phyloP scores from a whole-genome alignment of 257 asterid species.

The Nicotiana otophora region DNA sequence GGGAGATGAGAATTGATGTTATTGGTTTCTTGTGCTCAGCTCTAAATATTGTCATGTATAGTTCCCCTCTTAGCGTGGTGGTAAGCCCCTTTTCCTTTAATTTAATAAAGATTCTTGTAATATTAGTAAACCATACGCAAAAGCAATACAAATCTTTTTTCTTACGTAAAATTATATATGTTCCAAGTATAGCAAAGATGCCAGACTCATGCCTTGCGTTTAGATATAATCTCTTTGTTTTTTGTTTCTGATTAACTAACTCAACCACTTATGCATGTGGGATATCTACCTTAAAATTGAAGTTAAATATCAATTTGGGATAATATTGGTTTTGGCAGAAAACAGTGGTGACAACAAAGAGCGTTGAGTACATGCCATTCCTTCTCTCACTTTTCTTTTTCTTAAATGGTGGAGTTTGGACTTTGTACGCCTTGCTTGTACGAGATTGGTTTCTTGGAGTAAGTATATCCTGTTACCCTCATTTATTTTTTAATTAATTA shows the following conservation, averaged over 20 bases:
- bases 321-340: slow-evolving; percentile 31
- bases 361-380: slow-evolving; percentile 86
- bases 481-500: background rate
- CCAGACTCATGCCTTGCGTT: too few species aligned
- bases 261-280: background rate
- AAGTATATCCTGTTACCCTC: slow-evolving; percentile 27
- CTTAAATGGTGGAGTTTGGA: slow-evolving; percentile 75
- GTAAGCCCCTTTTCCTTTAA: slow-evolving; percentile 17
- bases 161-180: too few species aligned
- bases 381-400: slow-evolving; percentile 60
- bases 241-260: too few species aligned
- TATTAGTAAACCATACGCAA: background rate
- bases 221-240: too few species aligned
- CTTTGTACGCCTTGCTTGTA: slow-evolving; percentile 54
- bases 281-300: background rate
- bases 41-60: slow-evolving; percentile 72
- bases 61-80: slow-evolving; percentile 74
- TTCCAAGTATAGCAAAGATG: too few species aligned
- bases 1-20: slow-evolving; percentile 37
- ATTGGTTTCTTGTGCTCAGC: slow-evolving; percentile 57
- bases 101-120: background rate
- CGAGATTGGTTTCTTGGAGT: slow-evolving; percentile 72
- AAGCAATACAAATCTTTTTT: background rate
- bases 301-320: background rate
- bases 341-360: slow-evolving; percentile 52